These are phyloP conservation scores for Emericellopsis atlantica DNA, from an alignment of 2,329 filamentous ascomycete genomes.

Conservation along the genomic window DNA sequence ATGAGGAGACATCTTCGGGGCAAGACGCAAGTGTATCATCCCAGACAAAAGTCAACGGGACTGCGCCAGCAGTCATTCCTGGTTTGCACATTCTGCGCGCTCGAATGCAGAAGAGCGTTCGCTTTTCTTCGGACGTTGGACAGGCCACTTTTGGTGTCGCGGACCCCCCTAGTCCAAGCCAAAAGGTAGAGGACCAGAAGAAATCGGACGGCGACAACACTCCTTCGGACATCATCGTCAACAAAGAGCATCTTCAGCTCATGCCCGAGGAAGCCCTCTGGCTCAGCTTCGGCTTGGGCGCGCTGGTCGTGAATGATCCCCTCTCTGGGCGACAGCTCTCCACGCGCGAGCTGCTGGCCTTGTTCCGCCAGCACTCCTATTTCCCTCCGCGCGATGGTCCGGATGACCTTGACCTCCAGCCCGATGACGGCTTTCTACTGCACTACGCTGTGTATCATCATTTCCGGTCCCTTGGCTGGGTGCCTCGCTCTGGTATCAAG, in stretches of 20 bases:
- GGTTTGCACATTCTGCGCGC: slow-evolving; percentile 1
- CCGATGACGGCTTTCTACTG: slow-evolving; percentile 75
- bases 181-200: slow-evolving; percentile 3
- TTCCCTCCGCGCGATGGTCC: slow-evolving; percentile 43
- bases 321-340: slow-evolving; percentile 30
- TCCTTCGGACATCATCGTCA: slow-evolving; percentile 15
- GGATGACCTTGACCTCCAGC: slow-evolving; percentile 32
- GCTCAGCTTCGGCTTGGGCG: slow-evolving; percentile 67
- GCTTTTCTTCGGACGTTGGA: slow-evolving; percentile 56
- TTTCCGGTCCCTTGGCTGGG: slow-evolving; percentile 91
- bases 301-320: slow-evolving; percentile 48
- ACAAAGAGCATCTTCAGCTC: slow-evolving; percentile 80
- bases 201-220: not conserved
- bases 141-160: slow-evolving; percentile 44
- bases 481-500: slow-evolving; percentile 83
- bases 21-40: too few species aligned
- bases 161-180: slow-evolving; percentile 37
- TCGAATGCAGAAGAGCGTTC: slow-evolving; percentile 25
- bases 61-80: not conserved
- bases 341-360: slow-evolving; percentile 43
- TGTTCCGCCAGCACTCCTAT: slow-evolving; percentile 59
- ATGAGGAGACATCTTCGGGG: too few species aligned
- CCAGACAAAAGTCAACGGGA: not conserved
- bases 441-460: slow-evolving; percentile 91
- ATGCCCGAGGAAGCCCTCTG: slow-evolving; percentile 89